Percentiles rank a stretch among this genome's conserved stretches.
These are phyloP conservation scores for Cicer yamashitae DNA, from an alignment of 306 rosid genomes.

Conservation along the genomic window DNA sequence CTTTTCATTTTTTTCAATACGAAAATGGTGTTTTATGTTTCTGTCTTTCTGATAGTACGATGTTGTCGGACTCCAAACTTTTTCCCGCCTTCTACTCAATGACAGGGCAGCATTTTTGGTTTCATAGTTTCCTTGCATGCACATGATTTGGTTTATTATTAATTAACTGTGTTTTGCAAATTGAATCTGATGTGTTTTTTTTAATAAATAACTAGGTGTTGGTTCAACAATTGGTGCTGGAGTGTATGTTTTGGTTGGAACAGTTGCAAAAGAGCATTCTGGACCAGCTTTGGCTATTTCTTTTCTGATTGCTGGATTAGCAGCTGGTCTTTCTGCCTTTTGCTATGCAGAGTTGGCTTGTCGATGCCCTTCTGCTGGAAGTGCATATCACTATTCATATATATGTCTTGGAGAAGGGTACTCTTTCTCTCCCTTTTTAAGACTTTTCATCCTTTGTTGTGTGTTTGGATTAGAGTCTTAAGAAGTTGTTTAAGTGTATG, in stretches of 20 bases:
- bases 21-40: neutral
- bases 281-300: constrained; percentile 90
- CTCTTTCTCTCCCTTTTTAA: constrained; percentile 8
- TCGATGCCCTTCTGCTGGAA: constrained; percentile 96
- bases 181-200: neutral
- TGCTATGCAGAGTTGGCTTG: constrained; percentile 97
- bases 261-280: constrained; percentile 90
- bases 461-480: neutral
- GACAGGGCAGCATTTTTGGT: neutral
- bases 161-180: neutral
- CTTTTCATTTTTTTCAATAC: neutral
- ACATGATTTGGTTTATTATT: constrained; percentile 2
- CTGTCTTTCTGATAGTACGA: constrained; percentile 32
- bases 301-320: constrained; percentile 87
- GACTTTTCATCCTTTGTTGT: neutral
- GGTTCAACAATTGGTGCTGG: constrained; percentile 98
- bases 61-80: constrained; percentile 25
- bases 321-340: constrained; percentile 92
- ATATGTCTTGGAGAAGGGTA: constrained; percentile 98
- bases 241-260: constrained; percentile 94
- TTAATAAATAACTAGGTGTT: constrained; percentile 63
- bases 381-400: constrained; percentile 97
- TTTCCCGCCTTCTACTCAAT: constrained; percentile 27
- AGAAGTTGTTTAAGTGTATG: neutral
- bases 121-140: constrained; percentile 2